phyloP scores from a whole-genome alignment of 106 monocot species.

The Acorus calamus region DNA sequence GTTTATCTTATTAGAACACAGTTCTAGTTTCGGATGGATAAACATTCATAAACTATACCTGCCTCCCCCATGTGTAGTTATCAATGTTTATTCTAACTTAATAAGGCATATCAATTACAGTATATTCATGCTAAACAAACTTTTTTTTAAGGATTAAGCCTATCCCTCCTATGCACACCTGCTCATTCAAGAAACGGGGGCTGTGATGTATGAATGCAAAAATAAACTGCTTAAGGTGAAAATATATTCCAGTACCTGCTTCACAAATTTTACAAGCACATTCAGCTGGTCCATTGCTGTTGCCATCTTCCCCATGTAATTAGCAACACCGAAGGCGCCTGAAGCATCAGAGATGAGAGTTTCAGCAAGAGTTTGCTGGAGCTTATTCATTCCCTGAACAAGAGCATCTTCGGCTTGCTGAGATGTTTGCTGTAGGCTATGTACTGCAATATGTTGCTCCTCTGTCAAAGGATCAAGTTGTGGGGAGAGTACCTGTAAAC shows the following conservation, averaged over 20 bases:
- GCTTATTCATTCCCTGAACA: slow-evolving; percentile 71
- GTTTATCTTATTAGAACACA: no score
- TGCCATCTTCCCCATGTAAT: slow-evolving; percentile 66
- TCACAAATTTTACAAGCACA: slow-evolving; percentile 51
- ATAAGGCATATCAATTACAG: no score
- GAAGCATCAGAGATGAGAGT: slow-evolving; percentile 35
- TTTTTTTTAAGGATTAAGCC: no score
- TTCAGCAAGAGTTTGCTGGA: slow-evolving; percentile 70
- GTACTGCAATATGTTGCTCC: slow-evolving; percentile 31
- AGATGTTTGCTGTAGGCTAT: slow-evolving; percentile 46
- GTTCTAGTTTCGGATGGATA: no score
- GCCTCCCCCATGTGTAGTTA: no score
- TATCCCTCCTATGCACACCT: no score
- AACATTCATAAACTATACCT: no score
- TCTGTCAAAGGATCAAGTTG: slow-evolving; percentile 67
- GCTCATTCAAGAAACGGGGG: no score
- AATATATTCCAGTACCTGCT: slow-evolving; percentile 33
- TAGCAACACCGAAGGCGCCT: no score
- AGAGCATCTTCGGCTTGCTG: slow-evolving; percentile 89
- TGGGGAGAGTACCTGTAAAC: slow-evolving; percentile 47
- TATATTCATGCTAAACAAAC: no score
- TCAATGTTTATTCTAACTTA: no score
- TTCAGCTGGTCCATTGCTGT: slow-evolving; percentile 54
- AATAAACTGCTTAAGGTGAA: not conserved
- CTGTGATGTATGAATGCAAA: no score